Conservation (phyloP, 1,284 basidiomycete species). For the Ceraceosorus bombacis region DNA sequence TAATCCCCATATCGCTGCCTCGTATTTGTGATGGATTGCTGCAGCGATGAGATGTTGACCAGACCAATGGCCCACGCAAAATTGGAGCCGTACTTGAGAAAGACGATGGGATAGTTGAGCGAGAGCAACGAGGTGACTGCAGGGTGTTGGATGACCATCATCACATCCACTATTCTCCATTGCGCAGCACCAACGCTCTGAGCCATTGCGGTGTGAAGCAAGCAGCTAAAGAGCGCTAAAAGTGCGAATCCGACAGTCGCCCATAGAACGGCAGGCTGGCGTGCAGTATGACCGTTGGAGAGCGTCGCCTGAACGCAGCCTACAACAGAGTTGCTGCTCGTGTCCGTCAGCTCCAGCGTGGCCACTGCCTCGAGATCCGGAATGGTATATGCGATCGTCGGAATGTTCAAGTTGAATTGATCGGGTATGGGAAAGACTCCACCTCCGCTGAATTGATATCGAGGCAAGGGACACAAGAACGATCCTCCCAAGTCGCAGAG, state of each 20-base stretch:
- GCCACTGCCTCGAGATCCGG: conserved; percentile 87
- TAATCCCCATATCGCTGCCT: conserved; percentile 69
- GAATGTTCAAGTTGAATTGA: conserved; percentile 56
- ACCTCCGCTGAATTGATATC: conserved; percentile 47
- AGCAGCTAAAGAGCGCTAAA: conserved; percentile 61
- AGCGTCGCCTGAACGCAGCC: conserved; percentile 86
- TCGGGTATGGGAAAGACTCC: conserved; percentile 67
- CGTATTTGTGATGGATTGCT: conserved; percentile 71
- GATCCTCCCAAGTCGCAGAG: conserved; percentile 38
- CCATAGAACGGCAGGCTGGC: conserved; percentile 70
- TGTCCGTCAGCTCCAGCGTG: conserved; percentile 67
- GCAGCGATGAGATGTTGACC: conserved; percentile 63
- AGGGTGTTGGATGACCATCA: conserved; percentile 74
- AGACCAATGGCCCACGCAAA: conserved; percentile 83
- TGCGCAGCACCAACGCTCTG: conserved; percentile 50
- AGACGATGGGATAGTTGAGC: conserved; percentile 78
- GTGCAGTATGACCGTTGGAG: conserved; percentile 78
- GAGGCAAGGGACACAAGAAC: conserved; percentile 43
- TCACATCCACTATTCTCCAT: conserved; percentile 65
- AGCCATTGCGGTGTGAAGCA: conserved; percentile 58
- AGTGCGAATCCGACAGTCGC: conserved; percentile 64
- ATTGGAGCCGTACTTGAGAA: conserved; percentile 70
- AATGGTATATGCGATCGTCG: conserved; percentile 72
- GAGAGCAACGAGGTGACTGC: conserved; percentile 67
- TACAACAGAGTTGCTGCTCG: conserved; percentile 62